These are phyloP conservation scores for Juncus inflexus DNA, from an alignment of 176 grass and related monocot genomes.

Conservation along the genomic window DNA sequence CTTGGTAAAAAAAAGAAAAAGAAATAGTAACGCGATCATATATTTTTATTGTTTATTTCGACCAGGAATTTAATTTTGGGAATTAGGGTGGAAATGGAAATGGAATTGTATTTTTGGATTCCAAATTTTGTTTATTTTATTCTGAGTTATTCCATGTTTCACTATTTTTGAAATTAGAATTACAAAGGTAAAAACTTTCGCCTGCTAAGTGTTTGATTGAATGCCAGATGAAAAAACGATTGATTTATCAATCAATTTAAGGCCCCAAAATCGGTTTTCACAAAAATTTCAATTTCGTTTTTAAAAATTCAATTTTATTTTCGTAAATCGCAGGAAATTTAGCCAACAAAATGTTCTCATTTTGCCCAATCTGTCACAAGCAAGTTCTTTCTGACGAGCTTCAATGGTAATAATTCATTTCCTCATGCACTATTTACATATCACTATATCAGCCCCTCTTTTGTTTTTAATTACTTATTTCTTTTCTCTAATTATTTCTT, in stretches of 20 bases:
- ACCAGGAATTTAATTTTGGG: not conserved
- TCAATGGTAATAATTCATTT: conserved; percentile 47
- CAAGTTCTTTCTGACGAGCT: conserved; percentile 59
- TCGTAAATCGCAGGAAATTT: conserved; percentile 10
- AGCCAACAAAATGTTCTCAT: conserved; percentile 39
- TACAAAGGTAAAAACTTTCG: not conserved
- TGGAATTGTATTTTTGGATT: conserved; percentile 4
- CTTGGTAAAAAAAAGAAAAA: too few species aligned
- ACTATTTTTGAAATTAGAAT: not conserved
- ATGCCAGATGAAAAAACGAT: conserved; percentile 7
- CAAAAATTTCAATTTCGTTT: too few species aligned
- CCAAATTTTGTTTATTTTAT: not conserved
- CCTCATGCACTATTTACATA: conserved; percentile 6
- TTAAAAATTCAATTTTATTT: not conserved
- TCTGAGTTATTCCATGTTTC: not conserved
- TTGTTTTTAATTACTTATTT: not conserved
- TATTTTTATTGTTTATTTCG: not conserved
- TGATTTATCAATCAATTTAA: too few species aligned
- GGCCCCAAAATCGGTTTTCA: too few species aligned
- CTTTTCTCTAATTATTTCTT: not conserved
- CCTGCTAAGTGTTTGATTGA: conserved; percentile 4
- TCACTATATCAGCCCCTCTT: not conserved
- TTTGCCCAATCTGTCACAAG: conserved; percentile 70
- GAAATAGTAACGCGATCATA: not conserved
- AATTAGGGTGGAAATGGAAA: not conserved